These are phyloP conservation scores for Fagopyrum tataricum DNA, from an alignment of 148 eudicot species.

Conservation along the genomic window DNA sequence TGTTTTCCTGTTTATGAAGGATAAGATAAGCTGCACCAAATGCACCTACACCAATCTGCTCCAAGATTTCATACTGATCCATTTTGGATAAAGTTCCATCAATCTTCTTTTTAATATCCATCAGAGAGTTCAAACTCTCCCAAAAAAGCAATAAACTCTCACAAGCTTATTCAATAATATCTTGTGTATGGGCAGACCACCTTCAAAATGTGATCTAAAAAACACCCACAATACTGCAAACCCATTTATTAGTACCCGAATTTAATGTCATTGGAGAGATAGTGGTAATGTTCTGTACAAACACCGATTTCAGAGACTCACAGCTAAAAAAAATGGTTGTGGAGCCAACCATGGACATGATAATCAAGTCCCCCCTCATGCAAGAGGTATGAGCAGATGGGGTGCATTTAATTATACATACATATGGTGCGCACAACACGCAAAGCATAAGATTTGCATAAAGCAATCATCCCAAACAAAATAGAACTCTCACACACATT, in stretches of 20 bases:
- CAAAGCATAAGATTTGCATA: not conserved
- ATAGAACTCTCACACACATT: not conserved
- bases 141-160: not conserved
- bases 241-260: conserved; percentile 6
- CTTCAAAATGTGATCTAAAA: conserved; percentile 10
- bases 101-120: conserved; percentile 23
- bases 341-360: conserved; percentile 25
- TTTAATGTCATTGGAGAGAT: not conserved
- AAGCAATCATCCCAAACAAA: not conserved
- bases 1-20: conserved; percentile 42
- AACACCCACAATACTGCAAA: conserved; percentile 6
- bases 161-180: conserved; percentile 2
- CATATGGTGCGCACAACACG: conserved; percentile 9
- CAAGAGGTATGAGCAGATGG: conserved; percentile 25
- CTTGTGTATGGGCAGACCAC: conserved; percentile 3
- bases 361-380: conserved; percentile 24
- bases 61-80: conserved; percentile 65
- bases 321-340: conserved; percentile 19
- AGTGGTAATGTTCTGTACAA: not conserved
- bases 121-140: conserved; percentile 15
- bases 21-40: conserved; percentile 82
- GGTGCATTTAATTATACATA: conserved; percentile 22
- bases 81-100: conserved; percentile 48
- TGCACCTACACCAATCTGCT: conserved; percentile 88
- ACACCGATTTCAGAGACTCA: conserved; percentile 10